Base-by-base conservation (phyloP, 2,329 filamentous ascomycete species). In the Fusarium falciforme region DNA sequence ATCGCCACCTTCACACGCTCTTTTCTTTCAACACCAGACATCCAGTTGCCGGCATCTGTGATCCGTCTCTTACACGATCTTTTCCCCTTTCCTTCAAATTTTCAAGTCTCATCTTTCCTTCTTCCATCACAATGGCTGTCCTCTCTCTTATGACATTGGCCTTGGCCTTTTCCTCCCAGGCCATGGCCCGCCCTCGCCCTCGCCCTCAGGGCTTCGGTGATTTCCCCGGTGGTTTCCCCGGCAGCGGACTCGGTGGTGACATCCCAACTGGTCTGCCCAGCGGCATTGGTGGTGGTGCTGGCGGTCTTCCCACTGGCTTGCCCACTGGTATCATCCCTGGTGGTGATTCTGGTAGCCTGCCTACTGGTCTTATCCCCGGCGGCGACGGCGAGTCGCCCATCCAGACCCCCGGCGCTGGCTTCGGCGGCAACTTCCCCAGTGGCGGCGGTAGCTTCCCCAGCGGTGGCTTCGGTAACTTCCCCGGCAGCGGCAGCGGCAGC, bases 11-110 rank as follows among this genome's bases (percentile, higher is more conserved):
- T 77, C 61, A 54, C 57, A 66, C 68, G 40, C 67, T 77, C 63
- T 65, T 75, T 77, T 68, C 67, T 70, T 78, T 78, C 70, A 73
- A 68, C 57, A 57, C 66, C 36, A 66, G 73, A 73, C 71, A 68
- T 74, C 69, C 76, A 78, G 77, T 76, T 79, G 77, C 77, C 70
- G 77, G 71, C 77, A 77, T 74, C 77, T 79, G 77, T 76, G 72
- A 67, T 77, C 61, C 72, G 68, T 78, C 66, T 62, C 61, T 76
- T 72, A 47, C 61, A 71, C 65, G 52, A 67, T 70, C 73, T 57
- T 63, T 76, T 65, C 57, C 40, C 58, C 67, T 62, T 65, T 66
- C 54, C 38, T 33, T 54, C 61, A 44, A 38, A 49, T 36, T 36
- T 60, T 55, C 59, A 71, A 65, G 42, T 63, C 54, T 71, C 36